phyloP scores from a whole-genome alignment of 208 protist species.

The Wallacemonas sp. region DNA sequence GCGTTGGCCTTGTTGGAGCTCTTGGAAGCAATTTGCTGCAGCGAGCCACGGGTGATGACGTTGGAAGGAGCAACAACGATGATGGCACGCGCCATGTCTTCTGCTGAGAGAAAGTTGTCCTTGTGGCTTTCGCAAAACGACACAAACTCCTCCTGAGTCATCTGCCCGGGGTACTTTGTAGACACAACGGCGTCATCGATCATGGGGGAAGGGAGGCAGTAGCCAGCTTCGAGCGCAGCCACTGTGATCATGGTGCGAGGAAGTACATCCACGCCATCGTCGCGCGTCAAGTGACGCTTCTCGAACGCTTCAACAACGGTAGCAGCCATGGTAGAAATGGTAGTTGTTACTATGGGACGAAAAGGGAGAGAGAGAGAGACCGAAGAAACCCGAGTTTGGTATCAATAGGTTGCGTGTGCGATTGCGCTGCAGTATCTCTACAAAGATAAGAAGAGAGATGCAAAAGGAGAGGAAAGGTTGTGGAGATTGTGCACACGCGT shows the following conservation, averaged over 20 bases:
- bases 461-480: too few relatives aligned
- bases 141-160: slow-evolving; percentile 75
- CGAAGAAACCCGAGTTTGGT: slow-evolving; percentile 2
- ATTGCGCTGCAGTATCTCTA: too few relatives aligned
- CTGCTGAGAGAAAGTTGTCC: slow-evolving; percentile 34
- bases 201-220: slow-evolving; percentile 49
- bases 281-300: slow-evolving; percentile 57
- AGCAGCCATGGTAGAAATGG: slow-evolving; percentile 43
- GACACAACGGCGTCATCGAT: slow-evolving; percentile 53
- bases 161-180: slow-evolving; percentile 58
- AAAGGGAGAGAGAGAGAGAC: slow-evolving; percentile 1
- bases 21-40: slow-evolving; percentile 59
- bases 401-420: too few relatives aligned
- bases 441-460: too few relatives aligned
- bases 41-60: slow-evolving; percentile 72
- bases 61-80: slow-evolving; percentile 63
- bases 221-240: slow-evolving; percentile 81
- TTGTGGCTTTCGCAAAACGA: slow-evolving; percentile 64
- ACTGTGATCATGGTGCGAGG: slow-evolving; percentile 58
- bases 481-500: too few relatives aligned
- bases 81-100: slow-evolving; percentile 68
- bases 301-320: slow-evolving; percentile 62
- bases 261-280: slow-evolving; percentile 67
- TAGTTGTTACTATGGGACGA: neutral
- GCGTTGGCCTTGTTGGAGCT: slow-evolving; percentile 29